Evolutionary conservation across 208 protist species (phyloP), one percentile per base, ranked within the genome.

Genomic region (Balamuthia mandrillaris): DNA sequence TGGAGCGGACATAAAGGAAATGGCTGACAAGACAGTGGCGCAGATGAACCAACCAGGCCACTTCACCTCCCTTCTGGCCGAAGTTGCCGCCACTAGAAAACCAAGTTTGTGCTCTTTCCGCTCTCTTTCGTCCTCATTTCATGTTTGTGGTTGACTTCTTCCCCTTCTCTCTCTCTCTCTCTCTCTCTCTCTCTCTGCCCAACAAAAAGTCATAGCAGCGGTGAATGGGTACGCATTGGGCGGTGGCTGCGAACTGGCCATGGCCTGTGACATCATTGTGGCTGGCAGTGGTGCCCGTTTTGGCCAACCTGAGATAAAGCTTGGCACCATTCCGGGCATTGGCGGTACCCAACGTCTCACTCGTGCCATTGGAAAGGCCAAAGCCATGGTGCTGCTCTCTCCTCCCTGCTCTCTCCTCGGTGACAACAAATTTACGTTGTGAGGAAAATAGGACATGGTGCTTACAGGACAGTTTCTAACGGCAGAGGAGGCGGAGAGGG

Each of bases 1-100:
- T 6, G 96, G 97, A 56, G 96, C 96, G 3, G 96, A 98, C 87
- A 98, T 98, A 79, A 98, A 98, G 85, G 88, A 94, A 56, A 98
- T 98, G 96, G 77, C 85, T 51, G 79, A 90, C 18, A 65, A 85
- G 44, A 90, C 31, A 29, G 95, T 95, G 56, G 79, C 90, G n/a
- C 94, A 97, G 6, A 63, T 88, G 90, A n/a, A 86, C 95, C 66
- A 88, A 89, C 33, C 61, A 70, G 31, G 90, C 94, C 88, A 91
- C 95, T 35, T 91, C 97, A 44, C 49, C 44, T 24, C 82, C 89
- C 27, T 89, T 95, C 7, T 63, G 37, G 74, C 88, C 27, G 87
- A 86, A 18, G 77, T 96, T 14, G 82, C 77, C 6, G 24, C 45
- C 86, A 90, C 81, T 16, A 16, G 54, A 92, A 95, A 94, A 63